Conservation (phyloP, 129 eudicot species). For the Glebionis coronaria region DNA sequence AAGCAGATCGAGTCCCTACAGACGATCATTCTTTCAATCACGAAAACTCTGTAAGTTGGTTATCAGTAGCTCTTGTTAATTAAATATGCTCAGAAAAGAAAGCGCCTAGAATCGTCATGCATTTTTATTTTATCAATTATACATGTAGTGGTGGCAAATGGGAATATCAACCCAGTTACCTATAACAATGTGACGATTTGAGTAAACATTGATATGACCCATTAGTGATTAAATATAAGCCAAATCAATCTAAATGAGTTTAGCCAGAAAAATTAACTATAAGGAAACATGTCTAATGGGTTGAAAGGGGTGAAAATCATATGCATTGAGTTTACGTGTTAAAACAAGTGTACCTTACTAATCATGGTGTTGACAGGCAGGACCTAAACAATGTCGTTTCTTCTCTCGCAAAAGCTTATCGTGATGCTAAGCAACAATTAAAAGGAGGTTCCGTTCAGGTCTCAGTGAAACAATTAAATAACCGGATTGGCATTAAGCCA, state of each 20-base stretch:
- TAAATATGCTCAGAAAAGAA: no score
- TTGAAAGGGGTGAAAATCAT: background rate
- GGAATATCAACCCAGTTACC: background rate
- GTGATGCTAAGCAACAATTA: constrained; percentile 69
- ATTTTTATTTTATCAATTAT: no score
- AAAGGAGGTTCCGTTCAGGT: constrained; percentile 59
- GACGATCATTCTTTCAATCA: constrained; percentile 52
- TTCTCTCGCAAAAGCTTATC: constrained; percentile 54
- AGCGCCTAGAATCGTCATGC: no score
- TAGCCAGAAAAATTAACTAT: no score
- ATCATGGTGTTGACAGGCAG: constrained; percentile 48
- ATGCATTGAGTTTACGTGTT: background rate
- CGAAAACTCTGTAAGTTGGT: constrained; percentile 54
- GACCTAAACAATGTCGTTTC: constrained; percentile 49
- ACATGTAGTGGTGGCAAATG: no score
- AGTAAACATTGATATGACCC: background rate
- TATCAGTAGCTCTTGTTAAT: no score
- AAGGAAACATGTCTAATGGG: background rate
- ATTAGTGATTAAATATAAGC: background rate
- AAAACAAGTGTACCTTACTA: constrained; percentile 13
- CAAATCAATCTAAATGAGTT: background rate
- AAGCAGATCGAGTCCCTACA: constrained; percentile 85
- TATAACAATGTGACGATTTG: background rate
- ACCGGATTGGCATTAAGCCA: constrained; percentile 68
- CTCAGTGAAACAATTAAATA: constrained; percentile 55